Evolutionary conservation across 2,329 filamentous ascomycete species (phyloP), one percentile per base, ranked within the genome.

Genomic region (Thielaviopsis musarum): DNA sequence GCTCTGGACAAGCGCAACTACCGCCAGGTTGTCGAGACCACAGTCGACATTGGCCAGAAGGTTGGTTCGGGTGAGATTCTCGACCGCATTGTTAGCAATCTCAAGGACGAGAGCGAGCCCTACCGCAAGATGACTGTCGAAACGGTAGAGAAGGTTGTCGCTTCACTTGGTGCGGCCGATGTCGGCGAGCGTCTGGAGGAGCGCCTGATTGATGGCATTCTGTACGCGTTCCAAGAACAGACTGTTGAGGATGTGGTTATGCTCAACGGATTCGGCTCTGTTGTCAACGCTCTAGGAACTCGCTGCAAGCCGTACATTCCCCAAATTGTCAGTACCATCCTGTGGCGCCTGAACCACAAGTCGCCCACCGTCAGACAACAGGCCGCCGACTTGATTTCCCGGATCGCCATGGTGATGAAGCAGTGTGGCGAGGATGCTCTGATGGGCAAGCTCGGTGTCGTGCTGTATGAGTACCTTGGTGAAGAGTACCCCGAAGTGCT

Each of bases 41-140:
- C 93, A 0, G 91, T 97, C 15, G 93, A 98, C 67, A 82, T 98
- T 55, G 91, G 90, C 58, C 90, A 97, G 70, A 98, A 98, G 72
- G 91, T 97, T n/a, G 93, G 93, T 51, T 91, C 91, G 58, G 85
- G 90, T 65, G 91, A 97, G 75, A 97, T 98, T 62, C 78, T 97
- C 3, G 89, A 96, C 71, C 80, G 91, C 54, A 87, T 97, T 61
- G 93, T 97, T 57, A 87, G 83, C 73, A 96, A 98, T 69, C 80
- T 98, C 65, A 98, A 98, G 72, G 93, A 98, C 68, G 93, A 98
- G 72, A 96, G 88, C 70, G 93, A 98, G 70, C 86, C 91, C 0
- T 98, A 98, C 72, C 85, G 93, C 56, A 97, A 97, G 77, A 98
- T 98, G 93, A 96, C 93, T 0, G 87, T 98, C 38, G 93, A 98